Conservation (phyloP, 345 rosid genomes). For the Arabidopsis arenosa region DNA sequence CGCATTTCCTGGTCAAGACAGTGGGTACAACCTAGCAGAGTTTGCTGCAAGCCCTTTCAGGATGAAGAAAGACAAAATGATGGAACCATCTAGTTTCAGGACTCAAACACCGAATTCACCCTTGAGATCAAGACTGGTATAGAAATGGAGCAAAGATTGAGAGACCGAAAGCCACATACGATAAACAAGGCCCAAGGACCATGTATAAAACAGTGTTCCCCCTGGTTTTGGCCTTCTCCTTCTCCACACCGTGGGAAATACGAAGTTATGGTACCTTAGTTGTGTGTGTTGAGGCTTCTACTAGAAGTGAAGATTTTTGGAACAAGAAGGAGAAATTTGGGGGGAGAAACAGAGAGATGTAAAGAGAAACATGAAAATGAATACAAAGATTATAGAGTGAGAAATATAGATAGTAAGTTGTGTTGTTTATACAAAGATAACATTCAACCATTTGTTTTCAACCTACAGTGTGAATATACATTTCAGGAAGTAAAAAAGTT, state of each 20-base stretch:
- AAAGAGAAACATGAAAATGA: conserved; percentile 42
- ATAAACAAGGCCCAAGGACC: conserved; percentile 21
- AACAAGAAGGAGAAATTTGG: conserved; percentile 25
- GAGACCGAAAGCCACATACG: background rate
- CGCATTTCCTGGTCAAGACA: conserved; percentile 54
- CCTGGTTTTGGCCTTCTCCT: conserved; percentile 14
- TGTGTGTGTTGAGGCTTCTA: conserved; percentile 21
- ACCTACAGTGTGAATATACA: conserved; percentile 10
- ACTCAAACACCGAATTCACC: conserved; percentile 57
- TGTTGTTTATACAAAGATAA: conserved; percentile 26
- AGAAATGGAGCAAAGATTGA: conserved; percentile 29
- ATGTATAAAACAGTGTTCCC: conserved; percentile 20
- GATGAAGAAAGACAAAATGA: conserved; percentile 52
- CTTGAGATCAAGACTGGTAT: conserved; percentile 63
- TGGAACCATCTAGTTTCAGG: conserved; percentile 52
- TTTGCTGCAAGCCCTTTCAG: conserved; percentile 57
- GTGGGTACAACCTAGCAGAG: conserved; percentile 58
- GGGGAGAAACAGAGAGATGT: background rate
- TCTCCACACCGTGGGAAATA: conserved; percentile 10
- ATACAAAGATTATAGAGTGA: conserved; percentile 40
- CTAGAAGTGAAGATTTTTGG: conserved; percentile 35
- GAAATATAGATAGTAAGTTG: conserved; percentile 38
- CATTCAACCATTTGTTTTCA: conserved; percentile 32
- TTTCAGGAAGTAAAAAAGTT: background rate
- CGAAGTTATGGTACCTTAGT: conserved; percentile 17